Conservation (phyloP, 2,329 filamentous ascomycete genomes). For the Calonectria pteridis region DNA sequence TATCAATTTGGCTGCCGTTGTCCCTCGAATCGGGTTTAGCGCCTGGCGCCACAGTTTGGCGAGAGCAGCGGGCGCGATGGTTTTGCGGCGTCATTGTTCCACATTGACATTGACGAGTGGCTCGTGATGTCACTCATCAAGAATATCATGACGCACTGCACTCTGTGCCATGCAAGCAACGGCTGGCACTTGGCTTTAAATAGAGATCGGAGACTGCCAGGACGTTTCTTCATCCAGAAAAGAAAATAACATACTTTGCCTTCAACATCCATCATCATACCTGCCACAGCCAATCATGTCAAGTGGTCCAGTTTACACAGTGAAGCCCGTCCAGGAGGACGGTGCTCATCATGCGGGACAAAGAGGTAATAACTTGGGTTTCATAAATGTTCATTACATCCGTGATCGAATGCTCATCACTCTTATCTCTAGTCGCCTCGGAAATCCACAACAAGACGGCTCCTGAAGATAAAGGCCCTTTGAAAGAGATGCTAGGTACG, state of each 20-base stretch:
- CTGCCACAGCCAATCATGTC: not conserved
- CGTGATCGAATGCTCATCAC: not conserved
- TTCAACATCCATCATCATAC: not conserved
- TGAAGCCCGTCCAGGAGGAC: not conserved
- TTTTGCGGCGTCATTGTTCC: not conserved
- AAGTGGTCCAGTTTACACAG: not conserved
- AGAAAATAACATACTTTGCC: no score
- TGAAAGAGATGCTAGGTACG: not conserved
- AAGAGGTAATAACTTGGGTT: not conserved
- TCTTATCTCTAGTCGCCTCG: not conserved
- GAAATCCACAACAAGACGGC: not conserved
- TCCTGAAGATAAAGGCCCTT: not conserved
- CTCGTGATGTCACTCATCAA: not conserved
- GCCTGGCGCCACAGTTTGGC: not conserved
- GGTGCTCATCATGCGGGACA: not conserved
- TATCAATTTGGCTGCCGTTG: not conserved
- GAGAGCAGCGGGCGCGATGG: not conserved
- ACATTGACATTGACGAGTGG: not conserved
- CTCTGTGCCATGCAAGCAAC: not conserved
- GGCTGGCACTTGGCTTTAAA: not conserved
- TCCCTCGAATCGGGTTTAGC: not conserved
- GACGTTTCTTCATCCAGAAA: not conserved
- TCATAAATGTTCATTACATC: not conserved
- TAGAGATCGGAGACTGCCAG: not conserved
- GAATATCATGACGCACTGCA: not conserved